These are phyloP conservation scores for Laguncularia racemosa DNA, from an alignment of 345 rosid species.

Conservation along the genomic window DNA sequence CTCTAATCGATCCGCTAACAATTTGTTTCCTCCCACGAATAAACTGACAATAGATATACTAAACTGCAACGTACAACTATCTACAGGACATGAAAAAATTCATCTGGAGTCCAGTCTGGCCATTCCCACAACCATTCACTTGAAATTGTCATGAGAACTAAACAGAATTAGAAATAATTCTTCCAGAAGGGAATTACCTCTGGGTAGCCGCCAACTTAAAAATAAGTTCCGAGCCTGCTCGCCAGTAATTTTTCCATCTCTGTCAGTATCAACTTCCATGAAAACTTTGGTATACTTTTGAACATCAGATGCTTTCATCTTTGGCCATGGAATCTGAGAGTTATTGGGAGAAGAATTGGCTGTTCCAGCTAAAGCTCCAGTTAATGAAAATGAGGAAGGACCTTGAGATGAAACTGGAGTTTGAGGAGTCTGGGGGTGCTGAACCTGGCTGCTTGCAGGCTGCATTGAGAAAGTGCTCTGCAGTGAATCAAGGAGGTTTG, in stretches of 20 bases:
- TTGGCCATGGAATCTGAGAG: slow-evolving; percentile 70
- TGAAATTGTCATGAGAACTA: neutral
- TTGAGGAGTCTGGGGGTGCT: slow-evolving; percentile 36
- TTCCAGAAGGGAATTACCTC: slow-evolving; percentile 47
- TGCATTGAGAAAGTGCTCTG: slow-evolving; percentile 58
- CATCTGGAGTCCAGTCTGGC: no score
- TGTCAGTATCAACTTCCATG: slow-evolving; percentile 86
- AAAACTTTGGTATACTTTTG: slow-evolving; percentile 89
- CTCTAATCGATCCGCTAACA: no score
- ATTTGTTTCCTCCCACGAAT: neutral
- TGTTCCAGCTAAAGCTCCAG: slow-evolving; percentile 47
- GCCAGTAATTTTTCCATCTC: slow-evolving; percentile 93
- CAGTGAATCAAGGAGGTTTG: slow-evolving; percentile 62
- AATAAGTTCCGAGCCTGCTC: slow-evolving; percentile 91
- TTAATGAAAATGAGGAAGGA: slow-evolving; percentile 36
- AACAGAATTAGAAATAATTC: slow-evolving; percentile 1
- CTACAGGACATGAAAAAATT: no score
- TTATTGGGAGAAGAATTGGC: slow-evolving; percentile 44
- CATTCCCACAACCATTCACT: no score
- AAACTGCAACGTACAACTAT: no score
- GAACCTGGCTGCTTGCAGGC: slow-evolving; percentile 52
- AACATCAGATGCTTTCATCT: slow-evolving; percentile 82
- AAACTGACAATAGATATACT: neutral
- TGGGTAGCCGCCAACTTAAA: slow-evolving; percentile 94
- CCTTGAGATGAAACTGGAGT: slow-evolving; percentile 42